Conservation (phyloP, 768 basidiomycete genomes). For the Rubroboletus satanas region DNA sequence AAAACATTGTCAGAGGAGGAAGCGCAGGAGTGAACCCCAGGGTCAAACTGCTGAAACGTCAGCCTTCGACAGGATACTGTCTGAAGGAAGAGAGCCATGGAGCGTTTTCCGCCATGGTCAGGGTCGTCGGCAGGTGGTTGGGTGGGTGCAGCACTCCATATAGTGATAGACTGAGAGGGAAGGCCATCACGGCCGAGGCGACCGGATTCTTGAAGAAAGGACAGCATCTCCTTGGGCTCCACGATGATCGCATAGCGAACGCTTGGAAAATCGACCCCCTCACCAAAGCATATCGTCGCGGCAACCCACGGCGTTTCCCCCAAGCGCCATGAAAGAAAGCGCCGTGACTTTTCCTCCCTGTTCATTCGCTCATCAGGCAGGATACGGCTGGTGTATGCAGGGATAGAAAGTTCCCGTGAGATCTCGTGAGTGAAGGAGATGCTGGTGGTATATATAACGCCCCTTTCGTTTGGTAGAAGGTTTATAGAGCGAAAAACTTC, state of each 20-base stretch:
- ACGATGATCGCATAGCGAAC: neutral
- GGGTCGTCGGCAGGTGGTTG: neutral
- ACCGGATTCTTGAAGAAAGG: neutral
- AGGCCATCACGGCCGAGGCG: neutral
- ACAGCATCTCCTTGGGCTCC: neutral
- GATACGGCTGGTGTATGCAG: too few species aligned
- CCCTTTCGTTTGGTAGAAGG: too few species aligned
- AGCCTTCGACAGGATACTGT: neutral
- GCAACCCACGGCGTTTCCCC: neutral
- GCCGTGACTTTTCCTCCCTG: neutral
- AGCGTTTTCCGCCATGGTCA: neutral
- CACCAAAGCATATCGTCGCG: neutral
- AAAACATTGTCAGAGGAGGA: neutral
- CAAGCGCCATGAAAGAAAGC: neutral
- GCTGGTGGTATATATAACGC: too few species aligned
- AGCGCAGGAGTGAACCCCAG: neutral
- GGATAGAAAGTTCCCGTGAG: too few species aligned
- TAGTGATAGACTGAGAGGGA: neutral
- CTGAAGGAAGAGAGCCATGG: neutral
- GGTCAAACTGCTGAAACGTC: neutral
- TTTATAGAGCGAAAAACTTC: too few species aligned
- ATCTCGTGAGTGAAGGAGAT: too few species aligned
- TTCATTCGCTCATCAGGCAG: neutral
- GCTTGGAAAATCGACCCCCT: neutral
- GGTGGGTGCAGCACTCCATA: neutral